Evolutionary conservation across 2,329 filamentous ascomycete genomes (phyloP).

Genomic region (Stachybotrys echinatus): DNA sequence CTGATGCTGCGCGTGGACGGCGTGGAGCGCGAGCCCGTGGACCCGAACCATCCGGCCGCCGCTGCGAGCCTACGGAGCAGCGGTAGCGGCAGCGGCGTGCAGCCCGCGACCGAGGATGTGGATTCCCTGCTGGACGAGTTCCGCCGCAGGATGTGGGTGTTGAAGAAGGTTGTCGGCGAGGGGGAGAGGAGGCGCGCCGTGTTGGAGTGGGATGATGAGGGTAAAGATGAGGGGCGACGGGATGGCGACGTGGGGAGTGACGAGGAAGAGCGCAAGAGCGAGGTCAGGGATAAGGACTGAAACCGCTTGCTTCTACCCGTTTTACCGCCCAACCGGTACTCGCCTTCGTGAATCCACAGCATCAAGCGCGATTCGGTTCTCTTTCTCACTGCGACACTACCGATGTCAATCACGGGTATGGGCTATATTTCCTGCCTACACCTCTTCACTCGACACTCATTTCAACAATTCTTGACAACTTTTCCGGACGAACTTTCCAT

Average conservation of each 20-base stretch:
- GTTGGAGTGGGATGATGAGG: conserved; percentile 7
- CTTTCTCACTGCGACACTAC: too few relatives aligned
- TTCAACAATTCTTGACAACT: too few relatives aligned
- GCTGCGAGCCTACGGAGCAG: conserved; percentile 18
- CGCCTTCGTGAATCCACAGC: too few relatives aligned
- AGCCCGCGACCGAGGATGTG: conserved; percentile 38
- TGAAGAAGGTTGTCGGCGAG: conserved; percentile 50
- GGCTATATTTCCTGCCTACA: too few relatives aligned
- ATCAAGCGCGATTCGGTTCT: too few relatives aligned
- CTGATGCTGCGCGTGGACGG: conserved; percentile 30
- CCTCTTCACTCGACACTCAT: too few relatives aligned
- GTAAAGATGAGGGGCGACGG: not conserved
- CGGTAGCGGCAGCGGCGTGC: conserved; percentile 16
- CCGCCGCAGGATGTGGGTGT: conserved; percentile 47
- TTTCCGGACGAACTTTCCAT: too few relatives aligned
- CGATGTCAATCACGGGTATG: too few relatives aligned
- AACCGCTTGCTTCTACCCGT: not conserved
- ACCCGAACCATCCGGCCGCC: conserved; percentile 16
- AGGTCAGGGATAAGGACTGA: not conserved
- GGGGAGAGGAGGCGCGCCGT: conserved; percentile 36
- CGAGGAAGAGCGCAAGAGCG: not conserved
- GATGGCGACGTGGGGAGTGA: conserved; percentile 6
- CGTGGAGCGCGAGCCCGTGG: conserved; percentile 28
- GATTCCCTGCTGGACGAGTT: conserved; percentile 50
- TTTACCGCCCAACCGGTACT: too few relatives aligned